Evolutionary conservation across 176 grass and related monocot genomes (phyloP).

Genomic region (Secale cereale): DNA sequence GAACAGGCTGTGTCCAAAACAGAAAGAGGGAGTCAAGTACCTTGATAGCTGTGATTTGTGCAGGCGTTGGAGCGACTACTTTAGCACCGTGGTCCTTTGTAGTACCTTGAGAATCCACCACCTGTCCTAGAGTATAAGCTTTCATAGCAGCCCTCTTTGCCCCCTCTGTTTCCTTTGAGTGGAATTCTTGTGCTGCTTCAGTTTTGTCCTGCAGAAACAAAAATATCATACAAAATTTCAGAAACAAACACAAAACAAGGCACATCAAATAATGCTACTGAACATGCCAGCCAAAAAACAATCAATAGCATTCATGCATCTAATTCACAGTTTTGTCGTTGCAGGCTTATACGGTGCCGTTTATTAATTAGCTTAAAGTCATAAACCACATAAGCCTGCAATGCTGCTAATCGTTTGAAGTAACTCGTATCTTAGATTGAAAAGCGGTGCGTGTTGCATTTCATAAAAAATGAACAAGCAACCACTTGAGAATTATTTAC

Average conservation of each 20-base stretch:
- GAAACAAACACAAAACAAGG: not conserved
- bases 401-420: too few species aligned
- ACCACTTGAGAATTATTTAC: too few species aligned
- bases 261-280: not conserved
- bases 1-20: not conserved
- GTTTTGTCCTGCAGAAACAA: slow-evolving; percentile 66
- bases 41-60: slow-evolving; percentile 98
- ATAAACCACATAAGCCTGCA: too few species aligned
- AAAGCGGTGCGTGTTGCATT: too few species aligned
- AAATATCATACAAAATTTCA: slow-evolving; percentile 26
- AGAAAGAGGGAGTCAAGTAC: slow-evolving; percentile 25
- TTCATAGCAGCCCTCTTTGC: slow-evolving; percentile 76
- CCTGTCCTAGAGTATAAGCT: slow-evolving; percentile 56
- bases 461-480: too few species aligned
- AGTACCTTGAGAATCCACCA: slow-evolving; percentile 35
- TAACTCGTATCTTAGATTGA: too few species aligned
- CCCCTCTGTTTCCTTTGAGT: slow-evolving; percentile 79
- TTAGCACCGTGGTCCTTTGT: slow-evolving; percentile 57
- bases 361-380: too few species aligned
- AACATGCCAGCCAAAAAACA: slow-evolving; percentile 6
- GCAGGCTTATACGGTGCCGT: too few species aligned
- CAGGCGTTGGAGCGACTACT: slow-evolving; percentile 75
- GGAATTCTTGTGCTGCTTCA: slow-evolving; percentile 67
- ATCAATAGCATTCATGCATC: not conserved
- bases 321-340: too few species aligned